These are phyloP conservation scores for Poronia punctata DNA, from an alignment of 495 filamentous ascomycete species.

Conservation along the genomic window DNA sequence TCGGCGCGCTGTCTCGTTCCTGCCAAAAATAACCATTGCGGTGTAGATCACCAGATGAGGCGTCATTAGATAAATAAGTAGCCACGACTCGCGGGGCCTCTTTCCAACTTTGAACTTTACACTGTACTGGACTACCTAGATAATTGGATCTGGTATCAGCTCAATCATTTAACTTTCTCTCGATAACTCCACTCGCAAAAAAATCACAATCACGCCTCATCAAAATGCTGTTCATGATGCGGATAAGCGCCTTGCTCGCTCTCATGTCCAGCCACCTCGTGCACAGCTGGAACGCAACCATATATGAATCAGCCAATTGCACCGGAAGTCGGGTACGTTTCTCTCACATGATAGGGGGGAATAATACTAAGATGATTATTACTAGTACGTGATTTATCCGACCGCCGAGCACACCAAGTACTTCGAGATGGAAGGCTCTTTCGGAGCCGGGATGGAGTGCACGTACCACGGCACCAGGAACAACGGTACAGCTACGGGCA, in stretches of 20 bases:
- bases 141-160: no score
- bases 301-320: slow-evolving; percentile 10
- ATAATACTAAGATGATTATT: not conserved
- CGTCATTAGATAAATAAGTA: not conserved
- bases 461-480: slow-evolving; percentile 3
- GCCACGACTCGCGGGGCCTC: no score
- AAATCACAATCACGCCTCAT: no score
- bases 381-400: slow-evolving; percentile 8
- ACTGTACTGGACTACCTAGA: no score
- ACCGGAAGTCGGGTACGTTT: slow-evolving; percentile 8
- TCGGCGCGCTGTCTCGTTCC: not conserved
- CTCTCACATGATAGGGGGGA: no score
- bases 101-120: no score
- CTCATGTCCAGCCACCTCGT: slow-evolving; percentile 5
- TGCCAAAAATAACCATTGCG: not conserved
- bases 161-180: no score
- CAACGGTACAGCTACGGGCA: not conserved
- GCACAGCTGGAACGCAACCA: slow-evolving; percentile 10
- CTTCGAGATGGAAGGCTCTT: slow-evolving; percentile 14
- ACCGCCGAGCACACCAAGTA: slow-evolving; percentile 8
- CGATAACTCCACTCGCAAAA: no score
- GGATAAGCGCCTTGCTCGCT: slow-evolving; percentile 5
- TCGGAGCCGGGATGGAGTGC: slow-evolving; percentile 12
- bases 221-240: slow-evolving; percentile 8
- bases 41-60: slow-evolving; percentile 1